Evolutionary conservation across 805 yeast species (phyloP).

Genomic region (Suhomyces kilbournensis): DNA sequence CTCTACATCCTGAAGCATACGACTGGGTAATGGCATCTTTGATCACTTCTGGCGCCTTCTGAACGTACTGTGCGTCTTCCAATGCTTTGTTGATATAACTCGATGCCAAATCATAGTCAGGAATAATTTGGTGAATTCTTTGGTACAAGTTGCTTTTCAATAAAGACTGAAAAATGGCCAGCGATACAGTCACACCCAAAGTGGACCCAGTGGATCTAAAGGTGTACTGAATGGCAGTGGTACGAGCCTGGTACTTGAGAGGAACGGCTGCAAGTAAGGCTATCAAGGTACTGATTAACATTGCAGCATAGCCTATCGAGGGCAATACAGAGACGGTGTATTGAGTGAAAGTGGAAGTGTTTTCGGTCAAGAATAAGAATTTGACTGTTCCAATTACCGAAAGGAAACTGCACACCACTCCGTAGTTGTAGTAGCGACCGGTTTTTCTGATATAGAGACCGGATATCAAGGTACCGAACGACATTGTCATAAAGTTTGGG

Average conservation of each 20-base stretch:
- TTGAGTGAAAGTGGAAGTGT: constrained; percentile 35
- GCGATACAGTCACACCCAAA: constrained; percentile 68
- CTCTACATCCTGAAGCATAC: constrained; percentile 52
- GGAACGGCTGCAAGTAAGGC: constrained; percentile 78
- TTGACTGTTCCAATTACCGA: constrained; percentile 47
- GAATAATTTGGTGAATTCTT: constrained; percentile 8
- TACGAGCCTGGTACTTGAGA: constrained; percentile 68
- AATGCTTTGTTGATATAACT: constrained; percentile 51
- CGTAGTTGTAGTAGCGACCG: constrained; percentile 57
- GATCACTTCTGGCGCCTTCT: constrained; percentile 52
- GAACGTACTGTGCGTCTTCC: constrained; percentile 53
- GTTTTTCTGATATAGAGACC: constrained; percentile 68
- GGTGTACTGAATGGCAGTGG: constrained; percentile 87
- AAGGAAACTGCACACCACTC: constrained; percentile 39
- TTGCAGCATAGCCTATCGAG: constrained; percentile 64
- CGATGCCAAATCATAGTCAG: constrained; percentile 36
- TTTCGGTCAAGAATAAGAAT: constrained; percentile 29
- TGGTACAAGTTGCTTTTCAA: constrained; percentile 27
- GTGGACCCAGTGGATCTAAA: constrained; percentile 87
- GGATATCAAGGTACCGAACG: constrained; percentile 62
- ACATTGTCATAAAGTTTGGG: constrained; percentile 68
- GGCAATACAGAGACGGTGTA: constrained; percentile 47
- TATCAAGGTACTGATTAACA: constrained; percentile 67
- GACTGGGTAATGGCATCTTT: constrained; percentile 45
- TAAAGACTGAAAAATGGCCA: constrained; percentile 59